Base-by-base conservation (phyloP, 306 rosid species). In the Cicer bijugum region DNA sequence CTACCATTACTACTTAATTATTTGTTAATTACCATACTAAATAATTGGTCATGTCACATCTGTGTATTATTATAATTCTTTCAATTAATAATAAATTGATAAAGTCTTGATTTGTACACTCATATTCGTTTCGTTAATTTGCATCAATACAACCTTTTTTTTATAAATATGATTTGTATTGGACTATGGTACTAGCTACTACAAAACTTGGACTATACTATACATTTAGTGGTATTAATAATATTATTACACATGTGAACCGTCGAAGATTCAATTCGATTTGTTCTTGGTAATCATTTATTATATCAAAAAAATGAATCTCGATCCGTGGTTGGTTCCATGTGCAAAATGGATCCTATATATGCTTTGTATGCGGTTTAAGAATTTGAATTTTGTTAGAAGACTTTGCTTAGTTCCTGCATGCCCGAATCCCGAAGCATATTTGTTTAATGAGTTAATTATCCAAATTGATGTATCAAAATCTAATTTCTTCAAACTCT, bases 231-330 rank as follows among this genome's bases (percentile, higher is more conserved):
- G 35, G 35, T 28, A 4, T 28, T 28, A 28, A 28, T 48, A 35
- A 1, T 57, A 16, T 5, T 63, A 9, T 40, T 64, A 45, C 2
- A 66, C 71, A 43, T 65, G 71, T 44, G 39, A 65, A 65, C 11
- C 3, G 9, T 20, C 1, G 6, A 2, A 44, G 53, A 44, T 65
- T 3, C 17, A 44, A 44, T 63, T 15, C 9, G 12, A 33, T 33
- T 28, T 59, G 19, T 12, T 42, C 0, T 42, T 42, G 45, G 2
- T 42, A 42, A 42, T 7, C 9, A 7, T 6, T 28, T 28, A 28
- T 28, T 0, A 28, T 28, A 28, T 28, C 35, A 28, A 28, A 28
- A 28, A 28, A 23, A 23, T 23, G 4, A 23, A 23, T 23, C 33
- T 23, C 33, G 33, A 23, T 23, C 33, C 35, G 5, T 28, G 45